Evolutionary conservation across 305 asterid species (phyloP), one percentile per base, ranked within the genome.

Genomic region (Solanum hybrid): DNA sequence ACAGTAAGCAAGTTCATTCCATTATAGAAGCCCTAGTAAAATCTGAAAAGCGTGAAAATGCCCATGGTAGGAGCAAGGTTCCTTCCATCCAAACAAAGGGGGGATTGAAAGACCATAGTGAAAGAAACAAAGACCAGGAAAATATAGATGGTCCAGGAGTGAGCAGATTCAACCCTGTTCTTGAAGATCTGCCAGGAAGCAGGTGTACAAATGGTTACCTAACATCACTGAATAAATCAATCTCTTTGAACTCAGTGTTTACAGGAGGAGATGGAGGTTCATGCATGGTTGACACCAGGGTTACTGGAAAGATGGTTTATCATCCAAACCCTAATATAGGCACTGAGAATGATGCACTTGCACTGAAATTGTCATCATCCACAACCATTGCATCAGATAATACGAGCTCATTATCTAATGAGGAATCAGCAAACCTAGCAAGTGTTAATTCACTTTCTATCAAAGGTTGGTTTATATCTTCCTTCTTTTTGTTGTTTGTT

Each of bases 1-100:
- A 98, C 92, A 94, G 98, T 75, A 97, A 94, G 90, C 99, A 97
- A 92, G 99, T 98, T 89, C 97, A 92, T 89, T 94, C 99, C 12
- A 96, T 97, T 88, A 97, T 98, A 31, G 97, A 93, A 92, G 95
- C 97, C 37, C 89, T 98, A 8, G 95, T 98, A 92, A 96, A 78
- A 86, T 96, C 98, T 18, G 96, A 95, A 92, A 92, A 90, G 90
- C 89, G 11, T 24, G 96, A 95, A 91, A 92, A 90, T 67, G 86
- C 84, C 35, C 86, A 34, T 57, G 87, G 36, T 86, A 87, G 93
- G 80, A 95, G 88, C 87, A 92, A 89, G 92, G 90, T 91, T 71
- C 90, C 91, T 91, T 90, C 84, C 88, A 89, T 85, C 73, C 95
- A 86, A 71, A 86, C 20, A 37, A 94, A 91, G 93, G 91, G 88